Evolutionary conservation across 176 grass and related monocot species (phyloP), one percentile per base, ranked within the genome.

Genomic region (Echinochloa phyllopogon): DNA sequence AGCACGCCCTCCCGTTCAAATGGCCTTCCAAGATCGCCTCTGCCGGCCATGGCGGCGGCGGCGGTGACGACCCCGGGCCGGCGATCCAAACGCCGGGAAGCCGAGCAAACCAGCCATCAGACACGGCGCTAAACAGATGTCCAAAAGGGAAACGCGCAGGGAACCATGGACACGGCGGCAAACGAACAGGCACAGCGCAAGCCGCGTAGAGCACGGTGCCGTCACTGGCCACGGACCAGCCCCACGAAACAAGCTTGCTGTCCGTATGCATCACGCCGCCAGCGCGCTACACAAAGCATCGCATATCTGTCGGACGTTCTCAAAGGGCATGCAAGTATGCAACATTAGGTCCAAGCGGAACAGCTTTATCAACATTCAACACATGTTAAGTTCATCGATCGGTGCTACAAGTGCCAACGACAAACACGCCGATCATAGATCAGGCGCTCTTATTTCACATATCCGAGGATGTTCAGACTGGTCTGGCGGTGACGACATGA

Each of bases 401-500:
- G 21, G 27, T 40, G 10, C 73, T 33, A 69, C 64, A 14, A 5
- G 65, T 48, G 4, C 38, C 17, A 71, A 70, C 8, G 13, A 50
- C 33, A 62, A 45, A 43, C 25, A 79, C 8, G 20, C 65, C 21
- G 44, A 62, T 51, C 62, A 75, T 10, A 57, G 71, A 87, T 51
- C 86, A 87, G 61, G 51, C 50, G 79, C 62, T 69, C 56, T 76
- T 76, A 81, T 87, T 69, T 41, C 17, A 72, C 56, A 67, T 47
- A 3, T 60, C 59, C 74, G 3, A 1, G 38, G 56, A 33, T 0
- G 4, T 18, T 45, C 51, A 21, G 48, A 3, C 23, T 6, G 0
- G 3, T 36, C 29, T 21, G 24, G 9, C 41, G 50, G 49, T 10
- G 40, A 16, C 6, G 20, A 20, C 15, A 17, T 12, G 20, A 20